Conservation (phyloP, 2,329 filamentous ascomycete genomes). For the Raffaelea deltoideospora region DNA sequence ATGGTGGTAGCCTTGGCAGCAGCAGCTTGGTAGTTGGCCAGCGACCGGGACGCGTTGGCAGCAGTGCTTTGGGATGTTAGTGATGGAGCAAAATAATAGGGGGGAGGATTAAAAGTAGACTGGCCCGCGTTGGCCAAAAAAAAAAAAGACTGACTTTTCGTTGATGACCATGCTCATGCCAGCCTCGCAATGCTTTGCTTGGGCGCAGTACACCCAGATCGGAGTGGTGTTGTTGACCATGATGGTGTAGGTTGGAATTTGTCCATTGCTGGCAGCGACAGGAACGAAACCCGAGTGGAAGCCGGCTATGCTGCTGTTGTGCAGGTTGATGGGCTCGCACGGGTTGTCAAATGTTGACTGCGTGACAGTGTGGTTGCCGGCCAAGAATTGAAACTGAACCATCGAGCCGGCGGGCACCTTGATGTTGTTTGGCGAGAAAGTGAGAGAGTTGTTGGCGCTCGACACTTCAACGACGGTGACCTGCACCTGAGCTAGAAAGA, state of each 20-base stretch:
- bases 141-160: conserved; percentile 50
- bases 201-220: conserved; percentile 67
- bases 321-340: conserved; percentile 21
- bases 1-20: conserved; percentile 25
- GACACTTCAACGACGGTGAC: conserved; percentile 44
- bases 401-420: conserved; percentile 45
- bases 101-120: background rate
- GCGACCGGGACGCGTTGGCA: conserved; percentile 35
- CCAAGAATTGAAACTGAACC: conserved; percentile 52
- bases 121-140: too few relatives aligned
- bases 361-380: conserved; percentile 63
- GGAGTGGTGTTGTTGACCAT: conserved; percentile 53
- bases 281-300: conserved; percentile 57
- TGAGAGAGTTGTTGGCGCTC: conserved; percentile 35
- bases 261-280: conserved; percentile 36
- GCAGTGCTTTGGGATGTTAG: conserved; percentile 20
- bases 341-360: conserved; percentile 49
- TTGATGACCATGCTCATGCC: conserved; percentile 70
- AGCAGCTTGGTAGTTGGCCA: conserved; percentile 30
- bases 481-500: conserved; percentile 8
- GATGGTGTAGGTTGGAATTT: conserved; percentile 55
- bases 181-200: conserved; percentile 56
- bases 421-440: conserved; percentile 52
- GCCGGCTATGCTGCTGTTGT: conserved; percentile 34
- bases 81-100: background rate